Evolutionary conservation across 164 flowering plant genomes (phyloP).

Genomic region (Pachysandra terminalis): DNA sequence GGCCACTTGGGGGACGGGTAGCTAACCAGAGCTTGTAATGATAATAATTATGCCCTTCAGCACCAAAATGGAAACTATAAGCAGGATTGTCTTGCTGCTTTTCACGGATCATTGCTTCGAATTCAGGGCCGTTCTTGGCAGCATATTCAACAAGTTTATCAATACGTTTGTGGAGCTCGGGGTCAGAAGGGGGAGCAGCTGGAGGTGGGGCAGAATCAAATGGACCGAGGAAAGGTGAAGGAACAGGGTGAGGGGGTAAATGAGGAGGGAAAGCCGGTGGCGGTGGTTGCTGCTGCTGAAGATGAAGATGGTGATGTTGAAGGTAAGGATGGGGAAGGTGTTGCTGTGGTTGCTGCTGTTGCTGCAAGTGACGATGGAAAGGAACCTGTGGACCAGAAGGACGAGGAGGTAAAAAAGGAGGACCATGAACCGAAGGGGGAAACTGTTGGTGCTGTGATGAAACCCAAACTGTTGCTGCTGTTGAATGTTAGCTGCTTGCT

Average conservation of each 20-base stretch:
- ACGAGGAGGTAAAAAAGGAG: conserved; percentile 67
- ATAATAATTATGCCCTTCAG: conserved; percentile 86
- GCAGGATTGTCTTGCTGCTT: conserved; percentile 91
- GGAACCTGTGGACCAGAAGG: conserved; percentile 79
- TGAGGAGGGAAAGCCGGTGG: conserved; percentile 62
- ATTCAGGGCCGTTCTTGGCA: conserved; percentile 90
- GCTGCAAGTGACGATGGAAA: conserved; percentile 61
- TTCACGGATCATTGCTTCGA: conserved; percentile 94
- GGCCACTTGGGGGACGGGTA: conserved; percentile 53
- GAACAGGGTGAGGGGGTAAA: conserved; percentile 54
- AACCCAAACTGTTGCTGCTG: conserved; percentile 79
- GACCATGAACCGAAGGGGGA: conserved; percentile 57
- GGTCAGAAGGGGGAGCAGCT: conserved; percentile 80
- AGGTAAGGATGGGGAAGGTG: conserved; percentile 49
- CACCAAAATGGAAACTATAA: conserved; percentile 88
- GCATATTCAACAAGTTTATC: conserved; percentile 91
- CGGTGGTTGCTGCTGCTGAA: conserved; percentile 63
- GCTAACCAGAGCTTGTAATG: conserved; percentile 79
- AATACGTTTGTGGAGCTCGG: conserved; percentile 88
- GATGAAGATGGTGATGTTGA: conserved; percentile 55
- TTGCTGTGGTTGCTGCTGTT: conserved; percentile 44
- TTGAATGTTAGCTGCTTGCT: conserved; percentile 42
- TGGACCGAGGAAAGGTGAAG: conserved; percentile 53
- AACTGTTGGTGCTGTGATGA: conserved; percentile 76
- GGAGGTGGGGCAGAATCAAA: conserved; percentile 71